Conservation (phyloP, 768 basidiomycete genomes). For the Suillus spraguei region DNA sequence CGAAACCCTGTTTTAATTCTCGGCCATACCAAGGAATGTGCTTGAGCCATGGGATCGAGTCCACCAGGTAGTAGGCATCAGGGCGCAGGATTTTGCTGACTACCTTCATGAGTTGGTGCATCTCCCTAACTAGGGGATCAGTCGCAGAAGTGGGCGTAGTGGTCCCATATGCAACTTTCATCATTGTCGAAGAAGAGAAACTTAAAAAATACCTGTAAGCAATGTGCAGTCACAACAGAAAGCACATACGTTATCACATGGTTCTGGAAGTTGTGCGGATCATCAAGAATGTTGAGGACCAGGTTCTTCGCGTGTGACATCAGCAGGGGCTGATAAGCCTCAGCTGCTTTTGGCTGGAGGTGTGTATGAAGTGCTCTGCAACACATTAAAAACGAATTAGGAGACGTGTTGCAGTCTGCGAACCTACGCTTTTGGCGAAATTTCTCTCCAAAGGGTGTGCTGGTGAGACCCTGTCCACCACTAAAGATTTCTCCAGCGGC, state of each 20-base stretch:
- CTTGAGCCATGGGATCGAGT: conserved; percentile 1
- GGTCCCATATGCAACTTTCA: conserved; percentile 1
- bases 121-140: background rate
- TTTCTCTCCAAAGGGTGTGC: background rate
- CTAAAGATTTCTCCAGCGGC: background rate
- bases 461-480: background rate
- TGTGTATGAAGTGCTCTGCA: background rate
- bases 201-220: background rate
- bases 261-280: background rate
- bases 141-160: background rate
- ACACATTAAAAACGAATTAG: background rate
- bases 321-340: background rate
- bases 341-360: conserved; percentile 2
- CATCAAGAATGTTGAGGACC: background rate
- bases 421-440: background rate
- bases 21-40: background rate
- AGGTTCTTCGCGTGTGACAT: background rate
- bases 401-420: background rate
- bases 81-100: conserved; percentile 18
- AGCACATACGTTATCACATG: background rate
- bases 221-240: background rate
- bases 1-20: background rate
- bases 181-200: background rate
- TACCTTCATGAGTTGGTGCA: background rate
- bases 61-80: background rate